Conservation (phyloP, 164 flowering plant genomes). For the Vitis labrusca region DNA sequence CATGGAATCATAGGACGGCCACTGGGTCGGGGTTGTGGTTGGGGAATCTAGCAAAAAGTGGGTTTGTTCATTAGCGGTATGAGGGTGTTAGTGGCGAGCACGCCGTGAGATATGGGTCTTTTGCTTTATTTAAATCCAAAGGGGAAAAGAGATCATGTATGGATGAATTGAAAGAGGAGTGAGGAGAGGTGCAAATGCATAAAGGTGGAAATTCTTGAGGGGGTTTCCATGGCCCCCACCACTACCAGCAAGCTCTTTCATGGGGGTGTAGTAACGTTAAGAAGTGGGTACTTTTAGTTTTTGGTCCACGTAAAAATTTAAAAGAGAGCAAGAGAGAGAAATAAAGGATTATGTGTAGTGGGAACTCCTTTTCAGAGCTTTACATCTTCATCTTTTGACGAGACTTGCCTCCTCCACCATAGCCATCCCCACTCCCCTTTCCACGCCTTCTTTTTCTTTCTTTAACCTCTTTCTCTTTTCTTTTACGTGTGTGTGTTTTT, state of each 20-base stretch:
- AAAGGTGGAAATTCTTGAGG: background rate
- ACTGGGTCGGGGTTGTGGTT: constrained; percentile 22
- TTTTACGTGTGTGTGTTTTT: background rate
- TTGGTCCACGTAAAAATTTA: constrained; percentile 27
- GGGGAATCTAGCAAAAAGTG: constrained; percentile 35
- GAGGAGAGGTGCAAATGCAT: background rate
- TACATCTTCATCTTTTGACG: constrained; percentile 36
- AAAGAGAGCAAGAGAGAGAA: background rate
- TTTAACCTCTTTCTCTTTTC: background rate
- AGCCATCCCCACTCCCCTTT: background rate
- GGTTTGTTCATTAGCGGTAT: constrained; percentile 11
- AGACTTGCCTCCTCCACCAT: constrained; percentile 35
- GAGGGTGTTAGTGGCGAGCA: constrained; percentile 29
- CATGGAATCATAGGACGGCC: constrained; percentile 64
- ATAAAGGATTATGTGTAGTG: constrained; percentile 10
- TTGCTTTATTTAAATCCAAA: background rate
- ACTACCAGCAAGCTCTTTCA: constrained; percentile 10
- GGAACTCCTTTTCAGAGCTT: constrained; percentile 38
- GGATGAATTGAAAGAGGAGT: too few species aligned
- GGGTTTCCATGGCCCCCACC: constrained; percentile 11
- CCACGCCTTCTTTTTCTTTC: background rate
- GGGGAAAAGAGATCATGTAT: background rate
- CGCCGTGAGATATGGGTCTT: constrained; percentile 16
- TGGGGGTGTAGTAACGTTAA: constrained; percentile 11
- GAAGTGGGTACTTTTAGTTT: constrained; percentile 13